Base-by-base conservation (phyloP, 176 grass and related monocot genomes). In the Alopecurus myosuroides region DNA sequence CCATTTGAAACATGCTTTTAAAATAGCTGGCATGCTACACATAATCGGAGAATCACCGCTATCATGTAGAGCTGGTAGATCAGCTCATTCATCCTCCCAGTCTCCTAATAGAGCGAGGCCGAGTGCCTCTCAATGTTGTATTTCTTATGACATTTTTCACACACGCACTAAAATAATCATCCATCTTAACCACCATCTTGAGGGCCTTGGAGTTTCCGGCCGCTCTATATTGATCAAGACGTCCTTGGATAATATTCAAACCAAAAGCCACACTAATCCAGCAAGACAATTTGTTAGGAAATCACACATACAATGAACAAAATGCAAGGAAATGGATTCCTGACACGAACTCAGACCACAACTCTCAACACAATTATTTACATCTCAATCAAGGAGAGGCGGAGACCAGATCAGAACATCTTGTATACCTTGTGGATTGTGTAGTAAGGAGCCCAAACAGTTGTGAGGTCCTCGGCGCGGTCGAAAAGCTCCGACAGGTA, bases 381-480 rank as follows among this genome's bases (percentile, higher is more conserved):
- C n/a, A n/a, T n/a, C n/a, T n/a, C 31, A 22, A 41, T 19, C 12
- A 58, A 80, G 30, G n/a, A 50, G 7, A 19, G 81, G 5, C 23
- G 34, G 14, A 30, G 20, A 70, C 17, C 61, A 48, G 44, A 46
- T 13, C 14, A 12, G 50, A 85, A 74, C 9, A 57, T 9, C 41
- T 45, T 11, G 1, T 51, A 12, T 70, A 95, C 95, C 93, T 98
- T 98, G 85, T 95, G 95, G 36, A 98, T 92, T 39, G 91, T 98
- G 85, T 95, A 95, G 83, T 95, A 98, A 48, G 95, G 93, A 60
- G 95, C 95, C 93, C 95, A 98, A 65, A 98, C 93, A 79, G 78
- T 35, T 29, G 74, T 57, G 83, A 92, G 84, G 51, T 82, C 60
- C 48, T 98, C 95, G 33, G 91, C 87, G 36, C 89, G 63, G 74